phyloP scores from a whole-genome alignment of 257 asterid species.

The Plantago major region DNA sequence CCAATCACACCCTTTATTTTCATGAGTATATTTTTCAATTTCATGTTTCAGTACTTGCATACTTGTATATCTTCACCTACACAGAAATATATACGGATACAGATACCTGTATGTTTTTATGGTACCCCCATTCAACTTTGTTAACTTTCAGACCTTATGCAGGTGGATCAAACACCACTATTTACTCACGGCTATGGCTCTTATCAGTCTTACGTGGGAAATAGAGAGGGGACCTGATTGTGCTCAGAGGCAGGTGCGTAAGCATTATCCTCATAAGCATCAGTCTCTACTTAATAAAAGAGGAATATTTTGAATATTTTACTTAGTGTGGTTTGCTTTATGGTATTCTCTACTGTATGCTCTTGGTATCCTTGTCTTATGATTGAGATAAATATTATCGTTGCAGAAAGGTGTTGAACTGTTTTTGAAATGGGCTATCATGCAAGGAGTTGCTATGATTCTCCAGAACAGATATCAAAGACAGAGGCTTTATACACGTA shows the following conservation, averaged over 20 bases:
- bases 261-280: constrained; percentile 8
- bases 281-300: constrained; percentile 15
- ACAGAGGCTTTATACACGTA: constrained; percentile 94
- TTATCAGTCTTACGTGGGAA: constrained; percentile 98
- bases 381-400: constrained; percentile 20
- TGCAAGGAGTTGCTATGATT: constrained; percentile 96
- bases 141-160: constrained; percentile 18
- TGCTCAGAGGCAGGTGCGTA: constrained; percentile 74
- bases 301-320: constrained; percentile 6
- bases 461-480: constrained; percentile 92
- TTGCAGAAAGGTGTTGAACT: constrained; percentile 77
- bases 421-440: constrained; percentile 84
- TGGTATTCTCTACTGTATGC: no score
- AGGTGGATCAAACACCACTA: constrained; percentile 99
- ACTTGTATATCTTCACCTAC: no score
- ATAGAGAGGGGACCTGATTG: constrained; percentile 80
- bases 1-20: no score
- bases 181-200: constrained; percentile 93
- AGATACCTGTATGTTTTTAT: no score
- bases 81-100: no score
- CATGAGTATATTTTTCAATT: no score
- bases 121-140: no score
- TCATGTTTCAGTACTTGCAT: no score
- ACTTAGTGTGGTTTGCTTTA: constrained; percentile 6
- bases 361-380: constrained; percentile 11